phyloP scores from a whole-genome alignment of 2,329 filamentous ascomycete genomes.

The Trichoderma sp. region DNA sequence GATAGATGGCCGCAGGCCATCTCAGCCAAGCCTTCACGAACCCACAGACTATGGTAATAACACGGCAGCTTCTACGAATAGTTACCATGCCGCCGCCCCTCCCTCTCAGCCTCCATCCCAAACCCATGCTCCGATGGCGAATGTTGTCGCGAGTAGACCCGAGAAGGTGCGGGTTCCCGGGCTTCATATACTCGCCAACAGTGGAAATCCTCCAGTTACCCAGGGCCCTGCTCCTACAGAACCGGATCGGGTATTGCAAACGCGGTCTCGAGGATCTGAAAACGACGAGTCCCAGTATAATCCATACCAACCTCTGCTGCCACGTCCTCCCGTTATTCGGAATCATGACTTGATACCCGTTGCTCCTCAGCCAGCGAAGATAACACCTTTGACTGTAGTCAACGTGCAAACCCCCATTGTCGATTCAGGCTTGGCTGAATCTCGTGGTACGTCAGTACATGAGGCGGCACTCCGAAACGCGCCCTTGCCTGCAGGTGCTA shows the following conservation, averaged over 20 bases:
- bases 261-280: slow-evolving; percentile 33
- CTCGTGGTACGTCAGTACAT: slow-evolving; percentile 42
- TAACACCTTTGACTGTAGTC: slow-evolving; percentile 55
- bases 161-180: slow-evolving; percentile 31
- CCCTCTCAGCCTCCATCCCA: background rate
- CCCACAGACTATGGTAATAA: background rate
- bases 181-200: slow-evolving; percentile 30
- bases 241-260: slow-evolving; percentile 43
- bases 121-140: background rate
- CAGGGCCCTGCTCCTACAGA: slow-evolving; percentile 36
- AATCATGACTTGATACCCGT: slow-evolving; percentile 70
- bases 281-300: slow-evolving; percentile 21
- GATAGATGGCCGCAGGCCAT: slow-evolving; percentile 21
- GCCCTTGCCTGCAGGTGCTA: slow-evolving; percentile 45
- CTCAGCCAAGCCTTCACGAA: slow-evolving; percentile 12
- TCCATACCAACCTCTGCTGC: slow-evolving; percentile 24
- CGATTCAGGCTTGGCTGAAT: background rate
- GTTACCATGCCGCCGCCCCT: background rate
- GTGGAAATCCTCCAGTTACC: slow-evolving; percentile 17
- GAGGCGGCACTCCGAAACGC: slow-evolving; percentile 56
- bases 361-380: slow-evolving; percentile 73
- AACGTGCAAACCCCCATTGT: slow-evolving; percentile 31
- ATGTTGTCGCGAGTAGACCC: slow-evolving; percentile 17
- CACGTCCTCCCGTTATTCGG: slow-evolving; percentile 60
- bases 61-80: background rate